Evolutionary conservation across 1,284 basidiomycete genomes (phyloP).

Genomic region (Cutaneotrichosporon daszewskae): DNA sequence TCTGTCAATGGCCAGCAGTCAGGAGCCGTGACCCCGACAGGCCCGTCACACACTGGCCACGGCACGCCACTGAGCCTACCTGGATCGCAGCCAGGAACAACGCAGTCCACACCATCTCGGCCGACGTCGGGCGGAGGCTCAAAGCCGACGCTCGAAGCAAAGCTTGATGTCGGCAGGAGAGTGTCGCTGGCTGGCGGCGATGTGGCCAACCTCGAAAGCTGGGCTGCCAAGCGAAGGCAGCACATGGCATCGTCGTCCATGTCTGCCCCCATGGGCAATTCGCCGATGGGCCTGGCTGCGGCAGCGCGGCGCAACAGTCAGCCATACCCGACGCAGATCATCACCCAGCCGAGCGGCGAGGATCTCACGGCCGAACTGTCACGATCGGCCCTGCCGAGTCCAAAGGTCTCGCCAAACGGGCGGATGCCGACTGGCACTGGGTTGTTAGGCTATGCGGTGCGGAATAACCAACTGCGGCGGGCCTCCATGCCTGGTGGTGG

Average conservation of each 20-base stretch:
- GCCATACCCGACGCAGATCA: conserved; percentile 35
- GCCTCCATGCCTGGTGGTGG: conserved; percentile 37
- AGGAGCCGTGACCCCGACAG: too few relatives aligned
- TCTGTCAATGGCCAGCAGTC: neutral
- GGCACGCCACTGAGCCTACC: too few relatives aligned
- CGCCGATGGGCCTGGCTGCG: conserved; percentile 32
- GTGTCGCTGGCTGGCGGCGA: conserved; percentile 38
- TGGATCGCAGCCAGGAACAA: neutral
- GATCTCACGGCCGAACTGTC: conserved; percentile 3
- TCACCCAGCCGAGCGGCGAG: neutral
- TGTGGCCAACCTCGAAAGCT: conserved; percentile 30
- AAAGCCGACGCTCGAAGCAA: neutral
- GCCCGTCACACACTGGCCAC: too few relatives aligned
- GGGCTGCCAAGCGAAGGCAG: conserved; percentile 17
- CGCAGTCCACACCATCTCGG: conserved; percentile 2
- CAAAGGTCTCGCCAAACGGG: conserved; percentile 30
- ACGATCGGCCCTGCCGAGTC: conserved; percentile 15
- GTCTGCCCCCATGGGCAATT: conserved; percentile 13
- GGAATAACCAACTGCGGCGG: conserved; percentile 36
- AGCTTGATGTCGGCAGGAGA: conserved; percentile 30
- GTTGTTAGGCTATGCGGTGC: conserved; percentile 36
- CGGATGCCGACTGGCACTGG: conserved; percentile 27
- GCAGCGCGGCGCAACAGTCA: conserved; percentile 34
- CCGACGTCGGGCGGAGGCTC: neutral
- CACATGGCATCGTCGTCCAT: conserved; percentile 4